These are phyloP conservation scores for Chlorella vulgaris DNA, from an alignment of 139 green algal species.

Conservation along the genomic window DNA sequence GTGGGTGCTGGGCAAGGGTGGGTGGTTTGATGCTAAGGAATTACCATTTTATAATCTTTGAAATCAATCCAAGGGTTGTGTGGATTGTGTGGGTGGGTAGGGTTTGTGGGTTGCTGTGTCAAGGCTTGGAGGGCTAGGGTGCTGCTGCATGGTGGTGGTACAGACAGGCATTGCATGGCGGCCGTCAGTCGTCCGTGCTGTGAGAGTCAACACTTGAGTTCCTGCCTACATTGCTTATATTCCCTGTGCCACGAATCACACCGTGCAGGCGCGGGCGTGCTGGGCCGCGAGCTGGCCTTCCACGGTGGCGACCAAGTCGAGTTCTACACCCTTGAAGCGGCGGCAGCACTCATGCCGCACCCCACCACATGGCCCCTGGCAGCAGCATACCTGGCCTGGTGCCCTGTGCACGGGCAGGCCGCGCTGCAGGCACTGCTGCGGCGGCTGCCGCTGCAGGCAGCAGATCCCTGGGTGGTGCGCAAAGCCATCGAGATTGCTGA, in stretches of 20 bases:
- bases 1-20: constrained; percentile 22
- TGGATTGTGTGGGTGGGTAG: too few species aligned
- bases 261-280: constrained; percentile 3
- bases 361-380: constrained; percentile 56
- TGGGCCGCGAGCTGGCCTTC: constrained; percentile 34
- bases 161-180: too few species aligned
- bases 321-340: constrained; percentile 59
- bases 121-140: too few species aligned
- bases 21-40: background rate
- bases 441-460: constrained; percentile 51
- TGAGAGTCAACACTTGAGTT: too few species aligned
- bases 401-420: constrained; percentile 61
- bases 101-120: too few species aligned
- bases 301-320: constrained; percentile 42
- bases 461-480: constrained; percentile 29
- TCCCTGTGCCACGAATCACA: too few species aligned
- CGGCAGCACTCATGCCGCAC: constrained; percentile 42
- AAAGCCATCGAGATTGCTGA: constrained; percentile 48
- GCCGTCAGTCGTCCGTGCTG: too few species aligned
- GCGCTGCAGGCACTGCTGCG: constrained; percentile 62
- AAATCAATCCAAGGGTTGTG: too few species aligned
- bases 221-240: background rate
- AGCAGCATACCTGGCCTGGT: constrained; percentile 71
- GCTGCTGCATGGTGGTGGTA: too few species aligned
- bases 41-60: too few species aligned